Base-by-base conservation (phyloP, 768 basidiomycete species). In the Lanmaoa rubissima region DNA sequence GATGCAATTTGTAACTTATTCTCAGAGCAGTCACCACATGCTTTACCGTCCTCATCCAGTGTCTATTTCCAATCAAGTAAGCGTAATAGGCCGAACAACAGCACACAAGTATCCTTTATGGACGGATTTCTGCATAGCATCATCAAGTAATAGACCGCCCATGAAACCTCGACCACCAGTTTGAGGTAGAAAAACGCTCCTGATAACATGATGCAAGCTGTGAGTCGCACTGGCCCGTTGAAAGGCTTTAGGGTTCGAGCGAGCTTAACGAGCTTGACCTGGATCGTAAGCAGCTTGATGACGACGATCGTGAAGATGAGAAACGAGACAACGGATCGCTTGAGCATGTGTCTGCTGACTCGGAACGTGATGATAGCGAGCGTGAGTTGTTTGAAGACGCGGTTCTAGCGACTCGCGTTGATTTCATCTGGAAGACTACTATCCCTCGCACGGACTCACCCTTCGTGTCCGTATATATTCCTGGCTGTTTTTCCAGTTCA, bases 41-140 rank as follows among this genome's bases (percentile, higher is more conserved):
- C 16, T 38, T 35, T 32, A 16, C 31, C 6, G 8, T 35, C 28
- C 26, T 12, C 16, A 54, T 48, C 17, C 16, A 1, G 36, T 31
- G 3, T 63, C 57, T 69, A 69, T 61, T 60, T 71, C 69, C 69
- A 71, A n/a, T 69, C 69, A 12, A 69, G 48, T 41, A 69, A 57
- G 28, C 69, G 69, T 41, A 71, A 40, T 35, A 69, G 36, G 16
- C 69, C 67, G 14, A 66, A 24, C 38, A 69, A 51, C 44, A 63
- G 57, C 17, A 44, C 46, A 38, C 57, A 57, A 6, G 60, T 60
- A 31, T 69, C 69, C 62, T 63, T 63, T 7, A 71, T 31, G 1
- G 69, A 61, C 26, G 69, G 69, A 26, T 60, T 69, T 54, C 61
- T 69, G 60, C 63, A 69, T 52, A 70, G 43, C 63, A 60, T 55